Evolutionary conservation across 2,329 filamentous ascomycete genomes (phyloP).

Genomic region (Cordyceps cateniannulata): DNA sequence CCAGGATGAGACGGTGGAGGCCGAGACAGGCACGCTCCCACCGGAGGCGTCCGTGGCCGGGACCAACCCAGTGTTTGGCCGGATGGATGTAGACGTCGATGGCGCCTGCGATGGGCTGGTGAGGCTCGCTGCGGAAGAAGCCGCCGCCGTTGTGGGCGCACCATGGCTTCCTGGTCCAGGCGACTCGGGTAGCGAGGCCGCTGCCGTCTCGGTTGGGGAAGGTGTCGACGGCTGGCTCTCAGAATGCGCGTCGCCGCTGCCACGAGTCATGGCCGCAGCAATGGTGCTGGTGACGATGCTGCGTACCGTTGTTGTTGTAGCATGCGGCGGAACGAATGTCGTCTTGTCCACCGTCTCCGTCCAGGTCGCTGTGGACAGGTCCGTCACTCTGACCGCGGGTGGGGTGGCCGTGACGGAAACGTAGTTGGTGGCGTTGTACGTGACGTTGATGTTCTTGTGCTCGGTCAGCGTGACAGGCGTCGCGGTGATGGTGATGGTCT

Average conservation of each 20-base stretch:
- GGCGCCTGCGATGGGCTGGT: neutral
- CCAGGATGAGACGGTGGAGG: neutral
- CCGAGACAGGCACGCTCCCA: neutral
- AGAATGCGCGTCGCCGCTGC: neutral
- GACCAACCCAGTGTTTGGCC: too few species aligned
- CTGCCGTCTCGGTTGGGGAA: neutral
- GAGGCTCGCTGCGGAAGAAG: neutral
- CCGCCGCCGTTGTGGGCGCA: neutral
- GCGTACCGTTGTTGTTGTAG: neutral
- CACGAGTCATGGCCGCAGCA: neutral
- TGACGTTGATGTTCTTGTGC: neutral
- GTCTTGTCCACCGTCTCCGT: neutral
- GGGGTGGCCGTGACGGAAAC: neutral
- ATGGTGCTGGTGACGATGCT: neutral
- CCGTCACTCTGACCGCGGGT: neutral
- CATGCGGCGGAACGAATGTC: neutral
- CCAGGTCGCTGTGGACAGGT: neutral
- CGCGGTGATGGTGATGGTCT: neutral
- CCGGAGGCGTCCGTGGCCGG: neutral
- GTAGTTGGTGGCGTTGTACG: neutral
- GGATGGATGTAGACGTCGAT: neutral
- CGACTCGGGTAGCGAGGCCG: neutral
- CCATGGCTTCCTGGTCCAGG: neutral
- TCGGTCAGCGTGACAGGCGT: neutral
- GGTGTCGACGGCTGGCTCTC: neutral